Base-by-base conservation (phyloP, 2,329 filamentous ascomycete genomes). In the Colletotrichum simmondsii region DNA sequence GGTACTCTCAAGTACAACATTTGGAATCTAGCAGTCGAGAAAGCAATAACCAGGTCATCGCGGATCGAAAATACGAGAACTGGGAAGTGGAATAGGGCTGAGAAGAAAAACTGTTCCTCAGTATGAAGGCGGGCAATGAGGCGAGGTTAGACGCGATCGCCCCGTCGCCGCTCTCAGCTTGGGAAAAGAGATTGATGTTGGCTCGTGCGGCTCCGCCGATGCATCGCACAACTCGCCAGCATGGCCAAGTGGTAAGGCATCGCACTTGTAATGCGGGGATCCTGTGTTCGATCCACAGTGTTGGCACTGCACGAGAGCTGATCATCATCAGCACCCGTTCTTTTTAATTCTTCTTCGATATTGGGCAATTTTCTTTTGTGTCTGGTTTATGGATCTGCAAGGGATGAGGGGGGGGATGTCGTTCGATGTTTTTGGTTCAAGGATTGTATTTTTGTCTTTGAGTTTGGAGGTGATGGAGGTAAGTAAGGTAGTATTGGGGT, bases 251-350 rank as follows among this genome's bases (percentile, higher is more conserved):
- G 78, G 79, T 80, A 81, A 80, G 78, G 78, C 78, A 79, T 79
- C 78, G 78, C 77, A 79, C 78, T 80, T 76, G 79, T 80, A 80
- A 81, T 80, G 77, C 78, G 77, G 78, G 79, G 78, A 79, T 80
- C 78, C 75, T 77, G 76, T 75, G 79, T 81, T 81, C 79, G 77
- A 80, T 75, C 79, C 78, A 75, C 76, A 77, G 75, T 77, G 78
- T 77, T 79, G 76, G 79, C 79, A 77, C 1, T 30, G 5, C 22
- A n/a, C 0, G 5, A 19, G 6, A 22, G 26, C 3, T 22, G 22
- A 19, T 11, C 2, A 1, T 0, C 1, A 1, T 5, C 6, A 6
- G 1, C 1, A 0, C 0, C 10, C 4, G 11, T 28, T 16, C 53
- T 56, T 56, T 56, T 56, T 11, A 2, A 5, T 11, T 11, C 8